A percentile compares a stretch with the other conserved stretches of the same genome.
phyloP scores from a whole-genome alignment of 1,139 yeast genomes.

The Magnusiomyces sp. region DNA sequence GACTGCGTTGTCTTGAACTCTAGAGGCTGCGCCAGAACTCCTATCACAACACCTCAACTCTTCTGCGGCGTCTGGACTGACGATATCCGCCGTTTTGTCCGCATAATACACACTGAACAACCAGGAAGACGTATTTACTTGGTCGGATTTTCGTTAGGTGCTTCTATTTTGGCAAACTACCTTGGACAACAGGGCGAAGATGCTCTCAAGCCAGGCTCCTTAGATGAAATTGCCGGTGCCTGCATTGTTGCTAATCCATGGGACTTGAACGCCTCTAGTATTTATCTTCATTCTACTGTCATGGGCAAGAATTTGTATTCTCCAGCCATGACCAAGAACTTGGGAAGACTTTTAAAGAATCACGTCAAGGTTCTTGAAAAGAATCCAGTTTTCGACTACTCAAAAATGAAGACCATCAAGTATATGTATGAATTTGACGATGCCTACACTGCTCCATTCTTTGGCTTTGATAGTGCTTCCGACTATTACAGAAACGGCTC shows the following conservation, averaged over 20 bases:
- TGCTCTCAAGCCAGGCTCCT: conserved; percentile 28
- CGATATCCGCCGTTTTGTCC: conserved; percentile 57
- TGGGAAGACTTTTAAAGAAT: conserved; percentile 52
- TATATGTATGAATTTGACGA: conserved; percentile 58
- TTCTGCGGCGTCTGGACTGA: conserved; percentile 69
- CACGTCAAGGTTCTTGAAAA: conserved; percentile 48
- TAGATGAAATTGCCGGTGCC: conserved; percentile 46
- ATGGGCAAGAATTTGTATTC: conserved; percentile 57
- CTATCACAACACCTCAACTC: conserved; percentile 62
- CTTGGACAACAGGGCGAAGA: conserved; percentile 56
- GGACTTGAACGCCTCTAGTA: conserved; percentile 60
- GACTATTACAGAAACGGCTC: conserved; percentile 71
- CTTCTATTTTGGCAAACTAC: conserved; percentile 67
- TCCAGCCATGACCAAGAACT: conserved; percentile 57
- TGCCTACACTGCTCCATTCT: conserved; percentile 58
- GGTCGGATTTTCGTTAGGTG: conserved; percentile 87
- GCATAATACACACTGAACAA: conserved; percentile 43
- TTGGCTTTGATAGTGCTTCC: conserved; percentile 61
- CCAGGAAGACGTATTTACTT: conserved; percentile 62
- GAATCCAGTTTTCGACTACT: conserved; percentile 32
- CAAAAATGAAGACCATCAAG: conserved; percentile 29
- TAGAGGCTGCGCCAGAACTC: conserved; percentile 83
- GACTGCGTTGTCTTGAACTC: conserved; percentile 71
- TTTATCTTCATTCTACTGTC: conserved; percentile 43
- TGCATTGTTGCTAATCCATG: conserved; percentile 71